Percentiles rank a stretch among this genome's conserved stretches.
Evolutionary conservation across 768 basidiomycete genomes (phyloP).

Genomic region (Dioszegia crocea): DNA sequence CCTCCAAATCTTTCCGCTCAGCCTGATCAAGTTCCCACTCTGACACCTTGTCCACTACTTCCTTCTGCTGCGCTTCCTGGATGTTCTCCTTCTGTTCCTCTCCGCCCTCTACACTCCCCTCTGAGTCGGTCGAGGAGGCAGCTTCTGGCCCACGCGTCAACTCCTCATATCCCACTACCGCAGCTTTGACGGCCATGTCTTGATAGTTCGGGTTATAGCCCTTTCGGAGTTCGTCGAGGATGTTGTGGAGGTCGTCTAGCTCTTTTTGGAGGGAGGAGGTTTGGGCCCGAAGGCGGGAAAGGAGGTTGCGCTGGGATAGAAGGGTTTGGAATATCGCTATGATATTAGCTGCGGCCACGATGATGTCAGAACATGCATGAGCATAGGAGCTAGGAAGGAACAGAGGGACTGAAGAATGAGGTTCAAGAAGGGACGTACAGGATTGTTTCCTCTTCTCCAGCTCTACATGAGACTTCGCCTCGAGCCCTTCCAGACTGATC

Average conservation of each 20-base stretch:
- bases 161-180: constrained; percentile 87
- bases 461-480: constrained; percentile 67
- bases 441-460: constrained; percentile 81
- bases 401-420: not conserved
- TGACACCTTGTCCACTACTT: constrained; percentile 35
- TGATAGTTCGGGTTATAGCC: constrained; percentile 98
- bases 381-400: too few relatives aligned
- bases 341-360: not conserved
- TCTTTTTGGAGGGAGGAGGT: constrained; percentile 69
- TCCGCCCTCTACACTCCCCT: constrained; percentile 27
- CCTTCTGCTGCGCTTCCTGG: constrained; percentile 10
- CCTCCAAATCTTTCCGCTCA: constrained; percentile 62
- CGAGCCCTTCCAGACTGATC: constrained; percentile 72
- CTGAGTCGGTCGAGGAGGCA: not conserved
- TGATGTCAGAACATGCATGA: too few relatives aligned
- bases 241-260: constrained; percentile 72
- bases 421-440: constrained; percentile 56
- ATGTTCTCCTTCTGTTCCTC: constrained; percentile 10
- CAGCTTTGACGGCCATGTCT: constrained; percentile 97
- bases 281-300: constrained; percentile 71
- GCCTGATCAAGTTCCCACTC: constrained; percentile 57
- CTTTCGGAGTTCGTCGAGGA: constrained; percentile 71
- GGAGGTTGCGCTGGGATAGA: constrained; percentile 65
- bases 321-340: constrained; percentile 76
- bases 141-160: constrained; percentile 7